These are phyloP conservation scores for baker's yeast (Saccharomyces cerevisiae) DNA, from an alignment of 805 yeast genomes.

Conservation along the genomic window DNA sequence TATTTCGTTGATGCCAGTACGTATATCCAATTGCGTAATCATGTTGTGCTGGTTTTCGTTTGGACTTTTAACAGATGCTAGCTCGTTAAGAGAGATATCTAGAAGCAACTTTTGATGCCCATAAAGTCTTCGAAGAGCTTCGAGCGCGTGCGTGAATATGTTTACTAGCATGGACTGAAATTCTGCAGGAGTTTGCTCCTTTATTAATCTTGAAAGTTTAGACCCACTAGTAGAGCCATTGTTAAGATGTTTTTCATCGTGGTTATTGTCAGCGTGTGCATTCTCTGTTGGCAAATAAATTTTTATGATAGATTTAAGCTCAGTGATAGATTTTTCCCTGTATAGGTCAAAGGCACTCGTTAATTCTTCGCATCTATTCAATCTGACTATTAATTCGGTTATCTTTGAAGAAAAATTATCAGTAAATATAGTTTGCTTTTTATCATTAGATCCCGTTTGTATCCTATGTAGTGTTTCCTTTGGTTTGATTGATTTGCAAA, in stretches of 20 bases:
- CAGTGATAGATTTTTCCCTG: conserved; percentile 60
- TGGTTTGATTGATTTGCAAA: conserved; percentile 42
- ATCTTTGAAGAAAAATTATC: conserved; percentile 37
- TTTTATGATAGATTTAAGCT: conserved; percentile 66
- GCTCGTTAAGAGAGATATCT: conserved; percentile 53
- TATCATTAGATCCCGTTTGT: conserved; percentile 26
- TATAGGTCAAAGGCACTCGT: conserved; percentile 54
- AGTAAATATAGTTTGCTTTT: conserved; percentile 34
- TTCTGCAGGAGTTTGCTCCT: conserved; percentile 61
- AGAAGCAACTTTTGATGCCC: conserved; percentile 72
- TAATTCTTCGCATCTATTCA: conserved; percentile 55
- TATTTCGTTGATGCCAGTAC: conserved; percentile 55
- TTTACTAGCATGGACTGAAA: conserved; percentile 61
- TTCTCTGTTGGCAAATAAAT: conserved; percentile 49
- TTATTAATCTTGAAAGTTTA: conserved; percentile 41
- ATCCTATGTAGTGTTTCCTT: conserved; percentile 44
- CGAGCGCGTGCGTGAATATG: conserved; percentile 58
- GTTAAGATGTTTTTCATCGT: not conserved
- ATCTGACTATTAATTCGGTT: conserved; percentile 42
- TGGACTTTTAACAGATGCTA: conserved; percentile 19
- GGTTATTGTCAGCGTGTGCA: not conserved
- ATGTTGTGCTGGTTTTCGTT: conserved; percentile 26
- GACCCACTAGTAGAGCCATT: conserved; percentile 31
- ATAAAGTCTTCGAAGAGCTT: conserved; percentile 64
- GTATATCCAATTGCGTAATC: conserved; percentile 57